phyloP scores from a whole-genome alignment of 768 basidiomycete species.

The Phlebiopsis flavidoalba region DNA sequence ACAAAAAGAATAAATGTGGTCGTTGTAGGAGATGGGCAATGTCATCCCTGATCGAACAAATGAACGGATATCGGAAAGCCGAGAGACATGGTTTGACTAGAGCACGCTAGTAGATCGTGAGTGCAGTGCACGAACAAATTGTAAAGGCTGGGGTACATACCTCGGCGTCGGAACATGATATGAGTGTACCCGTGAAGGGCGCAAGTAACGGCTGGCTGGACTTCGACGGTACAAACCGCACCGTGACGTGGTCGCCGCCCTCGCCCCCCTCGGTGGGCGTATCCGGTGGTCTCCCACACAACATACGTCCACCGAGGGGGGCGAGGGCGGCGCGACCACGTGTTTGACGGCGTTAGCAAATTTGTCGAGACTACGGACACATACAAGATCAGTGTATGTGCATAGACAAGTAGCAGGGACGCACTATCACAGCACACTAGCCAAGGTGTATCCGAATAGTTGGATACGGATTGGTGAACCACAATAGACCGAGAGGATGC shows the following conservation, averaged over 20 bases:
- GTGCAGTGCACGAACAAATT: neutral
- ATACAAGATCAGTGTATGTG: neutral
- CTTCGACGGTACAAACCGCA: neutral
- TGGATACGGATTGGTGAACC: neutral
- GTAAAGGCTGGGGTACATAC: neutral
- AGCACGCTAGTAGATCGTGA: neutral
- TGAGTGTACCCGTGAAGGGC: too few relatives aligned
- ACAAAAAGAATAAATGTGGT: too few relatives aligned
- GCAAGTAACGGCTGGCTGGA: neutral
- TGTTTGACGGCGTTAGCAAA: neutral
- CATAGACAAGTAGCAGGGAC: neutral
- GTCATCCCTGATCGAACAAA: too few relatives aligned
- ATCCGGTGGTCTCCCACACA: too few relatives aligned
- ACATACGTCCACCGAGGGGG: neutral
- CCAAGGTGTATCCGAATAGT: neutral
- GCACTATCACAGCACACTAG: neutral
- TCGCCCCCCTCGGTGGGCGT: neutral
- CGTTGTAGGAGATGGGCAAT: too few relatives aligned
- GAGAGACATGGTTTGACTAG: neutral
- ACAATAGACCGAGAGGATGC: conserved; percentile 63
- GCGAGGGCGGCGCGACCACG: neutral
- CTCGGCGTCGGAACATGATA: too few relatives aligned
- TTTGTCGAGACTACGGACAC: neutral
- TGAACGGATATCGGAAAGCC: too few relatives aligned
- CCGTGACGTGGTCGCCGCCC: too few relatives aligned